phyloP scores from a whole-genome alignment of 768 basidiomycete genomes.

The Xerocomellus chrysenteron region DNA sequence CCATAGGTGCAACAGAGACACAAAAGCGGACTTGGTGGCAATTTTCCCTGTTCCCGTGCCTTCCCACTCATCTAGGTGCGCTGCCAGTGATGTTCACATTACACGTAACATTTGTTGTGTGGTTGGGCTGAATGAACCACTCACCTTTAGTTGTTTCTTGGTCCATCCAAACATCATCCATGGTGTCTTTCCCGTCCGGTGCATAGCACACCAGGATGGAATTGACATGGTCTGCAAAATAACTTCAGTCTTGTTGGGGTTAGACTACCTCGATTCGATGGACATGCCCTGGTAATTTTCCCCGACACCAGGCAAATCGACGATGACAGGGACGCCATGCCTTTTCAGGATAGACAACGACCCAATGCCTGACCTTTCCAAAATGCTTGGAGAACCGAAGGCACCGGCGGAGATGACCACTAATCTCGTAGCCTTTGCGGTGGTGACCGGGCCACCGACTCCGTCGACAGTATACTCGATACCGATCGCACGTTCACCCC shows the following conservation, averaged over 20 bases:
- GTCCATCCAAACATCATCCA: slow-evolving; percentile 2
- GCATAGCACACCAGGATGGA: not conserved
- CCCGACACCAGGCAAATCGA: slow-evolving; percentile 5
- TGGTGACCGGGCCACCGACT: not conserved
- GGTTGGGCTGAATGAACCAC: not conserved
- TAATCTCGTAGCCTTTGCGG: not conserved
- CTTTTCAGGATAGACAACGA: not conserved
- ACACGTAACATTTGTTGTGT: too few species aligned
- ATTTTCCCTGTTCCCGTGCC: slow-evolving; percentile 46
- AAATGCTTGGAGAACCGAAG: slow-evolving; percentile 2
- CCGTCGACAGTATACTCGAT: not conserved
- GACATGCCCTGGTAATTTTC: slow-evolving; percentile 5
- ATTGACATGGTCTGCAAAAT: not conserved
- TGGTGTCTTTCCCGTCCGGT: not conserved
- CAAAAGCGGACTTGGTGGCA: slow-evolving; percentile 48
- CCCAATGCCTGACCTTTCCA: slow-evolving; percentile 11
- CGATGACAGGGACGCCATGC: not conserved
- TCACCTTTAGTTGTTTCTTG: not conserved
- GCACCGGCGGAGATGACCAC: slow-evolving; percentile 5
- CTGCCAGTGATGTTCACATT: slow-evolving; percentile 16
- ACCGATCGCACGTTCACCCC: not conserved
- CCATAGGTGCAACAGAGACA: not conserved
- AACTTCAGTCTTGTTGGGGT: not conserved
- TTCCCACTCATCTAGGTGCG: slow-evolving; percentile 30
- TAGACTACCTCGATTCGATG: not conserved